Evolutionary conservation across 2,329 filamentous ascomycete species (phyloP), one percentile per base, ranked within the genome.

Genomic region (Diaporthe amygdali): DNA sequence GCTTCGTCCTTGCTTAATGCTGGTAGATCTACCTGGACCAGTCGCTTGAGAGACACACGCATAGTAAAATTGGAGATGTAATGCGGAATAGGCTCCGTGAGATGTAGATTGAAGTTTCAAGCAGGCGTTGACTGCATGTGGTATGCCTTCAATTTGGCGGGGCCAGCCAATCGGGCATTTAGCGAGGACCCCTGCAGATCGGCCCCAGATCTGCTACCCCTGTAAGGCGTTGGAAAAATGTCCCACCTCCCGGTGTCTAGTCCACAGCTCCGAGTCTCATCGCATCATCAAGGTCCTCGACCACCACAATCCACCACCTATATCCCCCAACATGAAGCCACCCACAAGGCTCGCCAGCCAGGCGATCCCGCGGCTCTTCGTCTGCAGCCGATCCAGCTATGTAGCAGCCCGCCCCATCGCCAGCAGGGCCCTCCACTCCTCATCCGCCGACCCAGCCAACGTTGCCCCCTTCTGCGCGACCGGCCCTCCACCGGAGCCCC

Each of bases 401-500:
- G 9, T 25, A 20, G 51, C 44, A 27, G 6, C 39, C 30, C 27
- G 32, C 7, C 30, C 68, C 27, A 12, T 51, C 10, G 17, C 61
- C 39, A 7, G 5, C 63, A 70, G 55, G 32, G 68, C 54, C 9
- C 68, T 73, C 46, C 79, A 79, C 74, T 76, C 75, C 67, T 81
- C 81, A 3, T 39, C 78, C 14, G 78, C 80, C 69, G 75, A 82
- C 12, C 77, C 79, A 27, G 87, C 87, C 61, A 82, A 84, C 74
- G 86, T 89, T 72, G 83, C 83, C 34, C 84, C 88, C 52, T 82
- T 89, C 73, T 84, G 88, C 73, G 87, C 87, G 72, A 84, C 87
- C 41, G 89, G 90, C 2, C 90, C 90, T 68, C 90, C 90, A 8
- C 90, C 90, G 3, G 82, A 84, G 70, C 82, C 89, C 1, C 90